Conservation (phyloP, 1,139 yeast genomes). For the Pichia inconspicua region DNA sequence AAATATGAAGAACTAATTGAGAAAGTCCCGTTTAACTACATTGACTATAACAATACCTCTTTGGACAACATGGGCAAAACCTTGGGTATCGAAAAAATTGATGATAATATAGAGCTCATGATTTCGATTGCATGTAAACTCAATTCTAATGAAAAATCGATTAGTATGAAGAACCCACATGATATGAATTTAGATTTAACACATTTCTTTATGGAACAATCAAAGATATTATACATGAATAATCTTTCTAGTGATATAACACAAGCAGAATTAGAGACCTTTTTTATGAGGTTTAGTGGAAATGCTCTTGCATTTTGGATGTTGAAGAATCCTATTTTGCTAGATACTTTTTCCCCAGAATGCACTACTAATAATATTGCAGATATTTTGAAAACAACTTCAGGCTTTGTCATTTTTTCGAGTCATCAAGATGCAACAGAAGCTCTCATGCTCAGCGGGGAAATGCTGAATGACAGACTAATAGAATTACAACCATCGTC, state of each 20-base stretch:
- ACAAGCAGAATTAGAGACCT: constrained; percentile 80
- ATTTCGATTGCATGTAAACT: constrained; percentile 44
- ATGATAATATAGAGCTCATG: constrained; percentile 34
- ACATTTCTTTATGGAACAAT: constrained; percentile 62
- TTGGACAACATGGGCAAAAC: constrained; percentile 17
- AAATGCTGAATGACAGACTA: constrained; percentile 63
- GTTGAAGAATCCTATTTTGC: constrained; percentile 43
- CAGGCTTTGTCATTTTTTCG: constrained; percentile 81
- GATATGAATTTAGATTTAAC: constrained; percentile 66
- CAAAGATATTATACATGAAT: constrained; percentile 69
- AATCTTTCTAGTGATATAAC: constrained; percentile 82
- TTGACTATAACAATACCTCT: constrained; percentile 21
- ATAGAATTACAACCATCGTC: constrained; percentile 87
- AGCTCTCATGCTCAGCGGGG: constrained; percentile 70
- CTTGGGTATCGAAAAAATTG: constrained; percentile 4
- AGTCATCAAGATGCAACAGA: constrained; percentile 84
- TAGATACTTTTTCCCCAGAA: constrained; percentile 8
- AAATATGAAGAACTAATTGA: constrained; percentile 50
- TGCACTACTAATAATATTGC: neutral
- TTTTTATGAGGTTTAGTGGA: constrained; percentile 86
- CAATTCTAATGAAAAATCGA: constrained; percentile 10
- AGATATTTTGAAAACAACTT: constrained; percentile 16
- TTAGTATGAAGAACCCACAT: constrained; percentile 57
- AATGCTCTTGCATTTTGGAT: constrained; percentile 90
- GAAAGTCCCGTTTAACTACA: constrained; percentile 7